Percentiles rank a stretch among this genome's conserved stretches.
Evolutionary conservation across 2,329 filamentous ascomycete species (phyloP).

Genomic region (Colletotrichum lindemuthianum): DNA sequence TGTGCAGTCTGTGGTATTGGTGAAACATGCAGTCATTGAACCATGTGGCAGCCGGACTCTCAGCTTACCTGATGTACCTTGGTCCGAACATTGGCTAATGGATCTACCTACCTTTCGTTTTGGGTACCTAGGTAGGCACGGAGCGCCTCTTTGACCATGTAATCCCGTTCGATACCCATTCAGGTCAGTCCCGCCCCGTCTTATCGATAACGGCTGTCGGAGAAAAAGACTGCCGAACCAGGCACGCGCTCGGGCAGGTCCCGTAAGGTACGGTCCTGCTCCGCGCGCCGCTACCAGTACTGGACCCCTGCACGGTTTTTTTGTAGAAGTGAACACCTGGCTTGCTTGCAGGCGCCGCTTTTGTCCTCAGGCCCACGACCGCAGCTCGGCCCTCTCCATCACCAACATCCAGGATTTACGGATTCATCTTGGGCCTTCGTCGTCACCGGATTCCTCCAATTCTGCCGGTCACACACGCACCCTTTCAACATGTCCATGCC

Average conservation of each 20-base stretch:
- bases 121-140: no score
- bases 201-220: constrained; percentile 36
- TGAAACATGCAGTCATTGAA: no score
- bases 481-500: constrained; percentile 39
- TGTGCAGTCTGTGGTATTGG: no score
- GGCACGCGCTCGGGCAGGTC: no score
- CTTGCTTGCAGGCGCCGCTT: constrained; percentile 33
- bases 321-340: constrained; percentile 38
- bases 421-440: constrained; percentile 4
- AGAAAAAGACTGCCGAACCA: constrained; percentile 30
- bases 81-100: no score
- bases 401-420: constrained; percentile 4
- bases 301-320: constrained; percentile 31
- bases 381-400: constrained; percentile 9
- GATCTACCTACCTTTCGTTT: no score
- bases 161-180: background rate
- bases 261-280: constrained; percentile 3
- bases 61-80: no score
- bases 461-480: constrained; percentile 4
- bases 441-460: constrained; percentile 15
- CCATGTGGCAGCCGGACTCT: no score
- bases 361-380: constrained; percentile 29
- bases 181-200: background rate
- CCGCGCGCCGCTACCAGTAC: background rate
- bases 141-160: no score